A percentile compares a stretch with the other conserved stretches of the same genome.
phyloP scores from a whole-genome alignment of 345 rosid genomes.

The Aquilaria yunnanensis region DNA sequence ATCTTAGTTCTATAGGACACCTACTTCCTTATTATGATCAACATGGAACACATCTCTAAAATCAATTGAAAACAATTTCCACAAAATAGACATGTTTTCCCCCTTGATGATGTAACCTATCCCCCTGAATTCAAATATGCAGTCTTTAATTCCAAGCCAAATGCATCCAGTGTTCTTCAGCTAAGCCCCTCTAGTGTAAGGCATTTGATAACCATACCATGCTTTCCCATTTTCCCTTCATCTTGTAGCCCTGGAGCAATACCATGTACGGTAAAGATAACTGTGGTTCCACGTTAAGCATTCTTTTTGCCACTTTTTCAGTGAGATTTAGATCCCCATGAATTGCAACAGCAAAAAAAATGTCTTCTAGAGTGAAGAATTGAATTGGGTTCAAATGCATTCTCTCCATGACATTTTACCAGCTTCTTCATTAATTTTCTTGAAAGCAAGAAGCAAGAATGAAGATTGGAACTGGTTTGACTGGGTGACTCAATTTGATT shows the following conservation, averaged over 20 bases:
- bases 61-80: too few species aligned
- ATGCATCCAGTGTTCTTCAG: conserved; percentile 39
- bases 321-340: conserved; percentile 30
- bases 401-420: conserved; percentile 18
- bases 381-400: conserved; percentile 40
- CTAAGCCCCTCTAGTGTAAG: conserved; percentile 28
- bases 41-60: too few species aligned
- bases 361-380: conserved; percentile 30
- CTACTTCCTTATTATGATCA: too few species aligned
- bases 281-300: conserved; percentile 36
- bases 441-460: too few species aligned
- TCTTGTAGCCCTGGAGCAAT: conserved; percentile 45
- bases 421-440: too few species aligned
- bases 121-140: conserved; percentile 34
- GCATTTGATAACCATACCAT: conserved; percentile 39
- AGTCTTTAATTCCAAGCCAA: conserved; percentile 41
- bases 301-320: conserved; percentile 37
- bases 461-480: too few species aligned
- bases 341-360: conserved; percentile 30
- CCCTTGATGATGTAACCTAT: conserved; percentile 46
- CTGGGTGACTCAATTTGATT: too few species aligned
- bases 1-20: too few species aligned
- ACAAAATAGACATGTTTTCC: conserved; percentile 19
- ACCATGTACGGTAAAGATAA: conserved; percentile 40
- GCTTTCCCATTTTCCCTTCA: conserved; percentile 58